A percentile compares a stretch with the other conserved stretches of the same genome.
phyloP scores from a whole-genome alignment of 805 yeast genomes.

The Nakazawaea populi region DNA sequence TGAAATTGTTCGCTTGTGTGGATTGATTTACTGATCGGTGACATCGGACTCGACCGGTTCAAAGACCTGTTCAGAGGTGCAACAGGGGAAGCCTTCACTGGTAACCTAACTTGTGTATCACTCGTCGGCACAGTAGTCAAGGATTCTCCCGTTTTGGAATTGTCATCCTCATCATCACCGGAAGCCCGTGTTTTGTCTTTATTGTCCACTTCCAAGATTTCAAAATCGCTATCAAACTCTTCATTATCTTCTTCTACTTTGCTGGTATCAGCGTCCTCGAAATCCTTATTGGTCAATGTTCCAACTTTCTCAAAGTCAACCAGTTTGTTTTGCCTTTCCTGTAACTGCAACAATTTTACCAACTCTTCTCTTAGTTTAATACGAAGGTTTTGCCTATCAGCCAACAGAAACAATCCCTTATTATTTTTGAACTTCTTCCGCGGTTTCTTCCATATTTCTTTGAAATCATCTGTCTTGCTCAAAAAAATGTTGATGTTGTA shows the following conservation, averaged over 20 bases:
- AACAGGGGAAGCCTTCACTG: too few relatives aligned
- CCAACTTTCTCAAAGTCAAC: slow-evolving; percentile 21
- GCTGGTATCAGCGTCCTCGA: slow-evolving; percentile 11
- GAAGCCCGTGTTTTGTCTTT: not conserved
- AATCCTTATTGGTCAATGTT: slow-evolving; percentile 15
- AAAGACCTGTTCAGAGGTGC: too few relatives aligned
- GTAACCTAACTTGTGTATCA: too few relatives aligned
- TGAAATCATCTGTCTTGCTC: slow-evolving; percentile 38
- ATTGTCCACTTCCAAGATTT: slow-evolving; percentile 10
- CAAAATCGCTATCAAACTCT: slow-evolving; percentile 25
- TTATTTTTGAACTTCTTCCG: slow-evolving; percentile 12
- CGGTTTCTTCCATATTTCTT: slow-evolving; percentile 14
- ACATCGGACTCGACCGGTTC: too few relatives aligned
- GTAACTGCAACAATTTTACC: slow-evolving; percentile 20
- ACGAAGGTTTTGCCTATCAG: slow-evolving; percentile 21
- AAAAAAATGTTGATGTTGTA: slow-evolving; percentile 62
- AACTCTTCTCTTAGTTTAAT: slow-evolving; percentile 17
- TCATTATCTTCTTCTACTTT: slow-evolving; percentile 14
- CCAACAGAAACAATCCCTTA: slow-evolving; percentile 18
- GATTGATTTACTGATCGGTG: too few relatives aligned
- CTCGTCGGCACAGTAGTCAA: too few relatives aligned
- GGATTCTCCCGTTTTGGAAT: not conserved
- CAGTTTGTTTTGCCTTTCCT: slow-evolving; percentile 19
- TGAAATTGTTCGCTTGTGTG: not conserved
- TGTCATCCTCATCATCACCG: not conserved